Conservation (phyloP, 2,329 filamentous ascomycete species). For the Alternaria arbusti region DNA sequence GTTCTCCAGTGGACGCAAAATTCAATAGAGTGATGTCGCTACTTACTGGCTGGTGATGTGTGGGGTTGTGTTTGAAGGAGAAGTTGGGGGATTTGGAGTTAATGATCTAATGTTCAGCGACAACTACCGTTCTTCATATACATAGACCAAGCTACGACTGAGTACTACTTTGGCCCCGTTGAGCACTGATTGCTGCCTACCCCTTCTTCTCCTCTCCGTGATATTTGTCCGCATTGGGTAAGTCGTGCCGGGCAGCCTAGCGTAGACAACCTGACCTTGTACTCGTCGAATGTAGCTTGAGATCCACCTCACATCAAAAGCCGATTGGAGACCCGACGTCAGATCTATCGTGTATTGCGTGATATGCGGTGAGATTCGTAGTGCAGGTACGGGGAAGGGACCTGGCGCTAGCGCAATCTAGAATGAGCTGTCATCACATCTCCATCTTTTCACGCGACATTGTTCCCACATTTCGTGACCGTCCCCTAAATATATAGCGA, state of each 20-base stretch:
- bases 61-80: background rate
- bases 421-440: background rate
- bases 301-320: background rate
- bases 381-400: background rate
- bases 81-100: background rate
- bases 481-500: background rate
- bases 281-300: background rate
- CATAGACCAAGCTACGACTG: background rate
- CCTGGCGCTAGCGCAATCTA: background rate
- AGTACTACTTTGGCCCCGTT: constrained; percentile 7
- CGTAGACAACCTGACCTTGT: constrained; percentile 16
- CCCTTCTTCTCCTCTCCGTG: constrained; percentile 15
- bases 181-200: constrained; percentile 4
- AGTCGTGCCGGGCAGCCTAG: constrained; percentile 24
- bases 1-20: rapidly evolving
- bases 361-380: background rate
- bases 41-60: background rate
- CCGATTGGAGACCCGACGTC: background rate
- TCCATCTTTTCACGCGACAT: background rate
- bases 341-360: background rate
- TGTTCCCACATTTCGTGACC: background rate
- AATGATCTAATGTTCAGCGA: background rate
- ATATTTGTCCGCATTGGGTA: constrained; percentile 25
- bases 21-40: background rate
- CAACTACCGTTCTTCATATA: background rate